A percentile compares a stretch with the other conserved stretches of the same genome.
Evolutionary conservation across 164 flowering plant genomes (phyloP).

Genomic region (Vitis vinifera): ASM3070453v1 NC_081811.1:1469001-1469500

Average conservation of each 20-base stretch:
- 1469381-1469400: background rate
- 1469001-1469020: too few relatives aligned
- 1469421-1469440: conserved; percentile 1
- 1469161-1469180: too few relatives aligned
- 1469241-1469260: conserved; percentile 61
- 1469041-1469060: too few relatives aligned
- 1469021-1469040: too few relatives aligned
- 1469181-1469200: conserved; percentile 49
- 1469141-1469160: too few relatives aligned
- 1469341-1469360: conserved; percentile 38
- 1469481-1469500: too few relatives aligned
- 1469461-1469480: too few relatives aligned
- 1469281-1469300: conserved; percentile 59
- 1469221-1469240: conserved; percentile 51
- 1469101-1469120: too few relatives aligned
- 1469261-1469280: conserved; percentile 59
- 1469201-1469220: conserved; percentile 65
- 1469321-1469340: conserved; percentile 58
- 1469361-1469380: background rate
- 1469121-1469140: too few relatives aligned
- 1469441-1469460: conserved; percentile 4
- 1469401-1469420: too few relatives aligned
- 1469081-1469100: too few relatives aligned
- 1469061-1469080: too few relatives aligned
- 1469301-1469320: conserved; percentile 60